Percentiles rank a stretch among this genome's conserved stretches.
Conservation (phyloP, 2,329 filamentous ascomycete species). For the Alternaria angustiovoidea region DNA sequence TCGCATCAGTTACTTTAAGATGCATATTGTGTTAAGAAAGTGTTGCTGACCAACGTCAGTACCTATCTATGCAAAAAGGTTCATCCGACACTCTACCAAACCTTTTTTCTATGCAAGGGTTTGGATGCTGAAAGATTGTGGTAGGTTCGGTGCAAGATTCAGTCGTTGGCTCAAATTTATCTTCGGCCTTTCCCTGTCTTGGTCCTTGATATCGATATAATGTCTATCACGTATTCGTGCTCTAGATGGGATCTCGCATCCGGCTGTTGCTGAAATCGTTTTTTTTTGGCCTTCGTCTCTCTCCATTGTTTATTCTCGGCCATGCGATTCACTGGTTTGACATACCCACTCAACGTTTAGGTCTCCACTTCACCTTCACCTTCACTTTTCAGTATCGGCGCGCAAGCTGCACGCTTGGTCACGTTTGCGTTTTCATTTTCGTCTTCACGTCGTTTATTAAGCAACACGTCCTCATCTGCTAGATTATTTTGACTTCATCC, state of each 20-base stretch:
- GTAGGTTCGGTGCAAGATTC: not conserved
- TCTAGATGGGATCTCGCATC: conserved; percentile 24
- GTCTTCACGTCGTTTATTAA: conserved; percentile 3
- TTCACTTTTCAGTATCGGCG: conserved; percentile 6
- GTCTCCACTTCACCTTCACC: conserved; percentile 1
- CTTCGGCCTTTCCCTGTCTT: not conserved
- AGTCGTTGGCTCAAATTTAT: not conserved
- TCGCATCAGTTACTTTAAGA: conserved; percentile 36
- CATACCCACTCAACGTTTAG: not conserved
- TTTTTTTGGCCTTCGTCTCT: not conserved
- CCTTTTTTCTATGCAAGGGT: not conserved
- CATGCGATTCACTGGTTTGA: not conserved
- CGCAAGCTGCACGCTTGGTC: not conserved
- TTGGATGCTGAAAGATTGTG: not conserved
- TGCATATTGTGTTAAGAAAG: conserved; percentile 2
- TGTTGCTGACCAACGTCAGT: conserved; percentile 29
- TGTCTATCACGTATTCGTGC: conserved; percentile 13
- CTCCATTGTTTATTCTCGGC: not conserved
- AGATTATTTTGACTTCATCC: not conserved
- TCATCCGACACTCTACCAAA: not conserved
- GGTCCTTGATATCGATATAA: not conserved
- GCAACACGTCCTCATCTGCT: not conserved
- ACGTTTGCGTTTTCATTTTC: not conserved
- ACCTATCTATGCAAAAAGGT: conserved; percentile 24
- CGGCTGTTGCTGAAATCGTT: conserved; percentile 2